Base-by-base conservation (phyloP, 2,329 filamentous ascomycete genomes). In the Dactylellina sp. region DNA sequence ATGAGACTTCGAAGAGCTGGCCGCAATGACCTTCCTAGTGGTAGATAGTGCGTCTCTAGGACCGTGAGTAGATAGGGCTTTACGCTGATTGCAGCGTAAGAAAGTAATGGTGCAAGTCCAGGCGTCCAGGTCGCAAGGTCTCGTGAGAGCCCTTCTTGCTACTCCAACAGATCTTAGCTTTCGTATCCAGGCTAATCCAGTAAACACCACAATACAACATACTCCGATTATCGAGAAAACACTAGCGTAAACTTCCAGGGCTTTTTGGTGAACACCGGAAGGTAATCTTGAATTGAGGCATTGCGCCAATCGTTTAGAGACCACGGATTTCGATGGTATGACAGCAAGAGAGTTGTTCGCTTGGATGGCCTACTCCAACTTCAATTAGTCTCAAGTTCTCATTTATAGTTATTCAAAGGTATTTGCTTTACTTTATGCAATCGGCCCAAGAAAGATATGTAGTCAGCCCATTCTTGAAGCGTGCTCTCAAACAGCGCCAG, bases 381-480 rank as follows among this genome's bases (percentile, higher is more conserved):
- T 18, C 18, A 22, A 57, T 55, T 25, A 47, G 24, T 25, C 22
- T 32, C 71, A 46, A 12, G 24, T 3, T 40, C 2, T 18, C 9
- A 2, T 22, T 24, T 22, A 40, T 28, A 20, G 24, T 7, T 24
- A 22, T 11, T 9, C 11, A 9, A 14, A 24, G 37, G 37, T 3
- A 12, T 24, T 7, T 7, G 1, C 5, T 25, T 78, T 81, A 93
- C 92, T 88, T 97, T 98, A 75, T 97, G 85, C 53, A 99, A 85
- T 75, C 92, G 89, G 80, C 91, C 96, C 64, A 99, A 84, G 81
- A 98, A 99, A 16, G 94, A 97, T 79, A 99, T 99, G 80, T 99
- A 99, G 83, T 99, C 95, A 53, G 96, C 95, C 95, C 95, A 99
- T 88, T 99, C 95, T 82, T 98, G 93, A 77, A 97, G 85, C 28